Base-by-base conservation (phyloP, 441 rosid species). In the Erodium texanum region DNA sequence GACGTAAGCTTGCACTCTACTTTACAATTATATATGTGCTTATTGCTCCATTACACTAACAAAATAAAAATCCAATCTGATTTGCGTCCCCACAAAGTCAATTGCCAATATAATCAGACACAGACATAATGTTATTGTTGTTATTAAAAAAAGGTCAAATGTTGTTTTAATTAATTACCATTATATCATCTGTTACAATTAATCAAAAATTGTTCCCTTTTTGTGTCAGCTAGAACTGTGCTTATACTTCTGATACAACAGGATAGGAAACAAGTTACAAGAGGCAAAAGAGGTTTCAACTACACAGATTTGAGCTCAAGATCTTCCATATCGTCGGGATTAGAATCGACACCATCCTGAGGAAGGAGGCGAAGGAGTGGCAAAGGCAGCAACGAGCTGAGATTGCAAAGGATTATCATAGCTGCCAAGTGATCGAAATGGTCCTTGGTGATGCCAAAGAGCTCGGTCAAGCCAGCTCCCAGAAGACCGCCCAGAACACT, bases 321-420 rank as follows among this genome's bases (percentile, higher is more conserved):
- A 50, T 88, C 97, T 68, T 62, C 83, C 50, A 59, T 71, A 9
- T 87, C 92, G 74, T 79, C 70, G 1, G 70, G 66, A 70, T 22
- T 34, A 43, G 71, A 20, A 18, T 85, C 90, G 3, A 88, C 69
- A 61, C 62, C 73, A 71, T 87, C 87, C 10, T 50, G 5, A 0
- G 97, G 96, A 24, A 94, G 88, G 48, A 89, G 97, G 67, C 94
- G 87, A 1, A 89, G 88, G 52, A 94, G 91, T 11, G 99, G 99
- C 77, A 92, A 80, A 66, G 99, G 98, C 70, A 94, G 82, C 74
- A 92, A 80, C 7, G 98, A 94, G 81, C 86, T 94, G 73, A 94
- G 94, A 77, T 94, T 94, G 87, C 99, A 94, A 8, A 94, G 85
- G 68, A 94, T 81, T 50, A 92, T 84, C 73, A 94, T 77, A 29